Evolutionary conservation across 768 basidiomycete genomes (phyloP).

Genomic region (Candolleomyces efflorescens): DNA sequence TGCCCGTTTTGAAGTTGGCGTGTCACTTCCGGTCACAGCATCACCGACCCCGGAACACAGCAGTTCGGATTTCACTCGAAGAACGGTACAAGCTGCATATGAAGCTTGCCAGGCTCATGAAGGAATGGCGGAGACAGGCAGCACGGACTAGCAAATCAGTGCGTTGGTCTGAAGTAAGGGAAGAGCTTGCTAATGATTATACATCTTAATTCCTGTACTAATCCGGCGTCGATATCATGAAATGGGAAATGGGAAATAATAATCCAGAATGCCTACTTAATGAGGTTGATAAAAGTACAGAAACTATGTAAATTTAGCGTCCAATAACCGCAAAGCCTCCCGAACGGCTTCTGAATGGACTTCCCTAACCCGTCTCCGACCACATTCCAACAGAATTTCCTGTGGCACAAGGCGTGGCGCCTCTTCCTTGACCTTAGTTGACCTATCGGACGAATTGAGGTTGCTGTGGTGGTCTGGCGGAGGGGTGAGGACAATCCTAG

Average conservation of each 20-base stretch:
- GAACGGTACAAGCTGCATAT: not conserved
- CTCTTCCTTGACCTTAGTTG: not conserved
- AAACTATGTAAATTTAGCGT: slow-evolving; percentile 30
- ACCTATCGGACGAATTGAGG: not conserved
- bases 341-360: slow-evolving; percentile 71
- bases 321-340: slow-evolving; percentile 72
- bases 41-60: not conserved
- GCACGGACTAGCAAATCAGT: too few relatives aligned
- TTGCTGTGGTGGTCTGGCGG: slow-evolving; percentile 3
- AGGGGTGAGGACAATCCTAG: slow-evolving; percentile 55
- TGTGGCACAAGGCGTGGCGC: slow-evolving; percentile 56
- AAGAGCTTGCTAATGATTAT: too few relatives aligned
- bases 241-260: too few relatives aligned
- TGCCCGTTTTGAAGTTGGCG: slow-evolving; percentile 4
- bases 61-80: not conserved
- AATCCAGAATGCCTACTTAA: too few relatives aligned
- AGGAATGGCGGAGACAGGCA: not conserved
- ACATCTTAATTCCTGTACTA: too few relatives aligned
- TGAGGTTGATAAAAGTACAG: too few relatives aligned
- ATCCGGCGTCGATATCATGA: too few relatives aligned
- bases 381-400: slow-evolving; percentile 58
- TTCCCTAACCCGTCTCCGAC: slow-evolving; percentile 56
- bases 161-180: too few relatives aligned
- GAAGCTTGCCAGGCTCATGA: not conserved
- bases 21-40: not conserved